Conservation (phyloP, 192 early-diverging fungal genomes). For the Linnemannia elongata region DNA sequence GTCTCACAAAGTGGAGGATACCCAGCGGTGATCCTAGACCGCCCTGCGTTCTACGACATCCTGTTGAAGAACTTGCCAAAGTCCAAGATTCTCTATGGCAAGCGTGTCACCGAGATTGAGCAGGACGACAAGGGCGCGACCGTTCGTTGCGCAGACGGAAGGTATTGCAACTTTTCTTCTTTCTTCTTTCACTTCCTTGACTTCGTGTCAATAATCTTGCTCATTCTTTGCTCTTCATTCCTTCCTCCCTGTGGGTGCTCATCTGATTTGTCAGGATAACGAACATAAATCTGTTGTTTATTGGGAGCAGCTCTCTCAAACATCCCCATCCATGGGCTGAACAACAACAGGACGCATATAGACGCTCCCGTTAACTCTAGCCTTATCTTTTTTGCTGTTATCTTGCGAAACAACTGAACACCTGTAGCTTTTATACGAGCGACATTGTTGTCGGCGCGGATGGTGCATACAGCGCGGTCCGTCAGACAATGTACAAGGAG, state of each 20-base stretch:
- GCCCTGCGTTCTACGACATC: slow-evolving; percentile 47
- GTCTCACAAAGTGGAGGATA: slow-evolving; percentile 39
- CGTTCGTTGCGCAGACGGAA: slow-evolving; percentile 50
- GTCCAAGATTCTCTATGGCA: slow-evolving; percentile 40
- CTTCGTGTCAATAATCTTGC: neutral
- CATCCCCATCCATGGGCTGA: neutral
- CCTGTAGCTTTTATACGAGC: slow-evolving; percentile 27
- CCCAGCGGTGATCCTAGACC: slow-evolving; percentile 49
- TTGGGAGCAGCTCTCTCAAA: neutral
- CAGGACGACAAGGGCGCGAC: slow-evolving; percentile 33
- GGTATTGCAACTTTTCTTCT: slow-evolving; percentile 6
- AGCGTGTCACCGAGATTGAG: slow-evolving; percentile 27
- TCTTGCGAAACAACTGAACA: neutral
- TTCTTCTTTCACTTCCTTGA: neutral
- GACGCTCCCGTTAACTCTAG: neutral
- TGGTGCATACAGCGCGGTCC: slow-evolving; percentile 45
- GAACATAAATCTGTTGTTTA: neutral
- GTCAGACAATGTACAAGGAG: slow-evolving; percentile 33
- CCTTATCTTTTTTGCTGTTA: neutral
- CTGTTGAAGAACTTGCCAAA: slow-evolving; percentile 50
- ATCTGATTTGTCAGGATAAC: neutral
- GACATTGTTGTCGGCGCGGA: slow-evolving; percentile 49
- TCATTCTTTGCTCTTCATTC: neutral
- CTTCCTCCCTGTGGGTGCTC: neutral
- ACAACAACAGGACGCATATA: neutral